Evolutionary conservation across 2,329 filamentous ascomycete species (phyloP).

Genomic region (Thielaviopsis ethacetica): DNA sequence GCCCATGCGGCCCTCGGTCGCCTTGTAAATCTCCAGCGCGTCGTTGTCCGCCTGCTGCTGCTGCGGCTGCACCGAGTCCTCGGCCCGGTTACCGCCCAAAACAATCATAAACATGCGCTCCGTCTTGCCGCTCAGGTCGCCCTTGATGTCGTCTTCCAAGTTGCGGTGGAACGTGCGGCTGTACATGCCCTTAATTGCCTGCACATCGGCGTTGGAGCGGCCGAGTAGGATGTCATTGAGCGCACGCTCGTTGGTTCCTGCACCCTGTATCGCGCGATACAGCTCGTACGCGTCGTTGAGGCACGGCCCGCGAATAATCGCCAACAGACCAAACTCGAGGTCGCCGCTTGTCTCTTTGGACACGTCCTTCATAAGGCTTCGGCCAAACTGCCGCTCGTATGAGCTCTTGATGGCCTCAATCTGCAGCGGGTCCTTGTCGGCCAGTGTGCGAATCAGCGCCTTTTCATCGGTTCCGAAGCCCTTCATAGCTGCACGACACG

Average conservation of each 20-base stretch:
- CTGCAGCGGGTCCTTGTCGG: slow-evolving; percentile 62
- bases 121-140: slow-evolving; percentile 74
- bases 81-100: slow-evolving; percentile 53
- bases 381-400: slow-evolving; percentile 47
- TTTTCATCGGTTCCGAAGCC: slow-evolving; percentile 83
- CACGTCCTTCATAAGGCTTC: slow-evolving; percentile 59
- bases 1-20: slow-evolving; percentile 55
- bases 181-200: slow-evolving; percentile 71
- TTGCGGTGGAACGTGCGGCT: slow-evolving; percentile 46
- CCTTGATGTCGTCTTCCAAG: slow-evolving; percentile 56
- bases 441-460: slow-evolving; percentile 51
- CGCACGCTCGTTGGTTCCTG: slow-evolving; percentile 72
- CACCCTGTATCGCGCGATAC: slow-evolving; percentile 55
- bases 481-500: slow-evolving; percentile 72
- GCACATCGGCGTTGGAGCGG: slow-evolving; percentile 73
- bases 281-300: slow-evolving; percentile 57
- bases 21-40: slow-evolving; percentile 58
- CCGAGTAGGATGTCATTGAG: slow-evolving; percentile 76
- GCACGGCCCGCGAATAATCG: slow-evolving; percentile 64
- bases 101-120: slow-evolving; percentile 74
- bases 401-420: slow-evolving; percentile 50
- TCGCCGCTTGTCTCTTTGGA: slow-evolving; percentile 60
- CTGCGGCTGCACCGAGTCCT: slow-evolving; percentile 60
- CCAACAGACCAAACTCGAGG: slow-evolving; percentile 58
- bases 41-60: slow-evolving; percentile 61